phyloP scores from a whole-genome alignment of 108 stramenopile genomes.

The Nitzschia sp. region DNA sequence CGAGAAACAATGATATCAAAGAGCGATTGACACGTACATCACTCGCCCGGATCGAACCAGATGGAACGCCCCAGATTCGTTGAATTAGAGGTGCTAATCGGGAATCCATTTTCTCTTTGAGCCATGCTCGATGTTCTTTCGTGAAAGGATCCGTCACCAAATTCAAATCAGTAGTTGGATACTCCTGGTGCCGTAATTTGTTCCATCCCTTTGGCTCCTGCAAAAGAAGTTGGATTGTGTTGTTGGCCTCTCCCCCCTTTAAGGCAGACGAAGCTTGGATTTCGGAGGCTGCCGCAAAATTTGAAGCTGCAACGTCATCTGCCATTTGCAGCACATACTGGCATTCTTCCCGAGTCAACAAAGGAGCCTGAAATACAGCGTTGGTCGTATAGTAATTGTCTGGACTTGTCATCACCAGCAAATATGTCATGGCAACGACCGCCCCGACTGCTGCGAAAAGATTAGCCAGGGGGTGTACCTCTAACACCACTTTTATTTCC shows the following conservation, averaged over 20 bases:
- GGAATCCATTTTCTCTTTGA: conserved; percentile 46
- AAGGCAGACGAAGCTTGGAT: background rate
- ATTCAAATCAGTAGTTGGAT: conserved; percentile 77
- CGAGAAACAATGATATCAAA: background rate
- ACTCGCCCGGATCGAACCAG: conserved; percentile 51
- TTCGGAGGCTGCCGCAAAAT: conserved; percentile 27
- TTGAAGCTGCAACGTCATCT: conserved; percentile 38
- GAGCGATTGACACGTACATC: conserved; percentile 25
- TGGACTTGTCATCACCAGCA: conserved; percentile 33
- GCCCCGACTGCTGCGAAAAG: background rate
- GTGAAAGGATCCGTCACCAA: conserved; percentile 61
- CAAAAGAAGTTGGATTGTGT: conserved; percentile 4
- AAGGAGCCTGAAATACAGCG: conserved; percentile 42
- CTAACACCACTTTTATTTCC: background rate
- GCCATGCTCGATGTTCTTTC: conserved; percentile 41
- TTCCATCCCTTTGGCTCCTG: conserved; percentile 57
- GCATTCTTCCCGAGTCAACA: conserved; percentile 65
- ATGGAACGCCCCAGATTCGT: conserved; percentile 48
- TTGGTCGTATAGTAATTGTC: conserved; percentile 57
- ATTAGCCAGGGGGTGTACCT: background rate
- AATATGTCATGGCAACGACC: background rate
- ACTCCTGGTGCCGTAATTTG: conserved; percentile 47
- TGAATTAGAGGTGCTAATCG: conserved; percentile 57
- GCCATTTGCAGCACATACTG: conserved; percentile 52
- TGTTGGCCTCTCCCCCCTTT: background rate